Evolutionary conservation across 2,329 filamentous ascomycete genomes (phyloP).

Genomic region (Colletotrichum acutatum): DNA sequence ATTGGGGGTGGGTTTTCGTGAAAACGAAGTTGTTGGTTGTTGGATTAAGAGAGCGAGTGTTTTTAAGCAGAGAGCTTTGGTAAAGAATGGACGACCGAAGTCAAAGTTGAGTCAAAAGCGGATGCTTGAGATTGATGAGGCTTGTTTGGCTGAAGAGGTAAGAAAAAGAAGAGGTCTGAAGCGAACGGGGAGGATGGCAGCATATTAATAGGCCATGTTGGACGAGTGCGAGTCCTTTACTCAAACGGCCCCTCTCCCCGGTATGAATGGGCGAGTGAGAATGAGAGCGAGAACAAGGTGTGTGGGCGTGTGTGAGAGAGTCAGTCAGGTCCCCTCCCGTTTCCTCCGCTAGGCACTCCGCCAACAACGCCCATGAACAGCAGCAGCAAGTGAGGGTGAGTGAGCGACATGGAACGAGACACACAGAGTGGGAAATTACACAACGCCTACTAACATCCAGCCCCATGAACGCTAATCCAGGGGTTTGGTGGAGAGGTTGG

Average conservation of each 20-base stretch:
- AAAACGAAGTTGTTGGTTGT: constrained; percentile 42
- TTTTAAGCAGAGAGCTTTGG: constrained; percentile 46
- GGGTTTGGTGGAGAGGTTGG: constrained; percentile 36
- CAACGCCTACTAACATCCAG: constrained; percentile 18
- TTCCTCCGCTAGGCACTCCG: constrained; percentile 16
- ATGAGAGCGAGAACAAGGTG: too few species aligned
- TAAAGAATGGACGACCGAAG: constrained; percentile 70
- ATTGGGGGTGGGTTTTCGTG: constrained; percentile 38
- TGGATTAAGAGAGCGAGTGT: constrained; percentile 44
- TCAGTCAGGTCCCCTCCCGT: constrained; percentile 38
- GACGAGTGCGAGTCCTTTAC: constrained; percentile 25
- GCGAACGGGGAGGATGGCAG: constrained; percentile 46
- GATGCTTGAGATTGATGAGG: constrained; percentile 49
- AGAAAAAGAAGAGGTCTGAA: constrained; percentile 40
- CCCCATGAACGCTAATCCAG: constrained; percentile 37
- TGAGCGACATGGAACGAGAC: constrained; percentile 27
- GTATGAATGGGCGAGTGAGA: background rate
- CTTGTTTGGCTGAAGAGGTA: constrained; percentile 56
- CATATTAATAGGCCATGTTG: constrained; percentile 58
- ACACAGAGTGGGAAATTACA: constrained; percentile 35
- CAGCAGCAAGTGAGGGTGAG: background rate
- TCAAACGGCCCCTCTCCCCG: constrained; percentile 30
- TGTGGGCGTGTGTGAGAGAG: constrained; percentile 1
- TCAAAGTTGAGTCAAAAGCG: constrained; percentile 58
- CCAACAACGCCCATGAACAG: background rate